These are phyloP conservation scores for Cladosporium sp. DNA, from an alignment of 2,329 filamentous ascomycete species.

Conservation along the genomic window DNA sequence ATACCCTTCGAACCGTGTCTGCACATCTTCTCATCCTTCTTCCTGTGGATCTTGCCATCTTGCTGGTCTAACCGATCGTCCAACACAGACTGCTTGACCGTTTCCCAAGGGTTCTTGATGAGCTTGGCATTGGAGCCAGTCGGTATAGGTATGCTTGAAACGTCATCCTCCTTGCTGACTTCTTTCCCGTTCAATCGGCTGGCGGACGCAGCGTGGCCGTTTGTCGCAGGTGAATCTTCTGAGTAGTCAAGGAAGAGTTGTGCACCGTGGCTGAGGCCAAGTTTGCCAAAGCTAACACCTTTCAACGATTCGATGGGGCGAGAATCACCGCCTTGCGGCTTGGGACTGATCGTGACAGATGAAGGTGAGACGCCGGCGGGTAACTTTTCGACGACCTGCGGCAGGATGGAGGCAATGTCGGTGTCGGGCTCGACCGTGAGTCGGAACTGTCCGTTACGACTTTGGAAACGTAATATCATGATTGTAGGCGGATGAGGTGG, in stretches of 20 bases:
- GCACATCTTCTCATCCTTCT: slow-evolving; percentile 79
- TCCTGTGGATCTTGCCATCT: slow-evolving; percentile 82
- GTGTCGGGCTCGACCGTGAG: slow-evolving; percentile 71
- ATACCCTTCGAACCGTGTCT: slow-evolving; percentile 94
- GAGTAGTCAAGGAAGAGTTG: slow-evolving; percentile 83
- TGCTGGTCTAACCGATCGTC: slow-evolving; percentile 83
- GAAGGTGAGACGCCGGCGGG: slow-evolving; percentile 52
- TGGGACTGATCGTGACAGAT: slow-evolving; percentile 57
- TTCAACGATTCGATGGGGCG: slow-evolving; percentile 49
- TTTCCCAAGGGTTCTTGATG: slow-evolving; percentile 90
- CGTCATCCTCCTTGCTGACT: slow-evolving; percentile 64
- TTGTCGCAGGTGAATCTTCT: slow-evolving; percentile 50
- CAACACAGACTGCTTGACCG: slow-evolving; percentile 78
- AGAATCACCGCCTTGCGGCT: slow-evolving; percentile 56
- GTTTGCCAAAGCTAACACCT: slow-evolving; percentile 53
- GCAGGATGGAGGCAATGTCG: slow-evolving; percentile 60
- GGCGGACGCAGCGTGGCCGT: slow-evolving; percentile 45
- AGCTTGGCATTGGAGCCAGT: slow-evolving; percentile 53
- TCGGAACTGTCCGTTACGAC: slow-evolving; percentile 89
- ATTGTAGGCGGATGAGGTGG: slow-evolving; percentile 25
- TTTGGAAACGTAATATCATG: slow-evolving; percentile 84
- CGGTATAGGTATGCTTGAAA: slow-evolving; percentile 56
- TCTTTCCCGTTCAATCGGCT: slow-evolving; percentile 76
- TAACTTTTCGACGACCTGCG: slow-evolving; percentile 56
- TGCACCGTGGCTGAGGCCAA: slow-evolving; percentile 71